Base-by-base conservation (phyloP, 163 green algal species). In the Scenedesmus sp. region DNA sequence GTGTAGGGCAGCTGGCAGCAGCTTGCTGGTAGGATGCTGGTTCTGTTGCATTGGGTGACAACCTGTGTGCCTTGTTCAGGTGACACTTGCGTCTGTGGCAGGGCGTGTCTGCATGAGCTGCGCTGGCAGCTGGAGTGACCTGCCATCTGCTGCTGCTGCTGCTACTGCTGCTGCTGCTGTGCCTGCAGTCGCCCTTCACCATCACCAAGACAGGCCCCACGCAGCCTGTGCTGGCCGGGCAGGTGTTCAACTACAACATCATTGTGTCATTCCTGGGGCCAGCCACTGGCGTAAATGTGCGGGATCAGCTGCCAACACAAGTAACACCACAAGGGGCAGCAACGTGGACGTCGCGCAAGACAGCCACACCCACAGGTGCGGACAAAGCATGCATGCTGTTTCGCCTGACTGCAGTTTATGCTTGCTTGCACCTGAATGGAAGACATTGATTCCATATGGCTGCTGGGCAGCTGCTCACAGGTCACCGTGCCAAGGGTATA, bases 201-300 rank as follows among this genome's bases (percentile, higher is more conserved):
- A 86, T 86, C 81, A 86, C 57, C 81, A 86, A 86, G 81, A 86
- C 34, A 2, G 52, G 81, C 46, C 81, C 81, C 54, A 77, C 18
- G 18, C 67, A 77, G 67, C 67, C 67, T 4, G 67, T 77, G 67
- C 67, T 10, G 16, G 67, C 67, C 6, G 67, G 67, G 7, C 67
- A 77, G 67, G 18, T 8, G 8, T 77, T 77, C 67, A 77, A 20
- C 67, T 77, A 77, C 67, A 77, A 20, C 67, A 77, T 77, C 18
- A 20, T 77, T 4, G 67, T 77, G 18, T 10, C 18, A 4, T 77
- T 77, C 8, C 18, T 77, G 16, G 67, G 67, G 5, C 67, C 16
- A 4, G 4, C 67, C 26, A 12, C 7, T 4, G 67, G 67, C 18
- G 67, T 77, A 4, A 77, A 77, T 18, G 67, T 77, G 16, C 16